These are phyloP conservation scores for Fusarium sp. DNA, from an alignment of 2,329 filamentous ascomycete genomes.

Conservation along the genomic window DNA sequence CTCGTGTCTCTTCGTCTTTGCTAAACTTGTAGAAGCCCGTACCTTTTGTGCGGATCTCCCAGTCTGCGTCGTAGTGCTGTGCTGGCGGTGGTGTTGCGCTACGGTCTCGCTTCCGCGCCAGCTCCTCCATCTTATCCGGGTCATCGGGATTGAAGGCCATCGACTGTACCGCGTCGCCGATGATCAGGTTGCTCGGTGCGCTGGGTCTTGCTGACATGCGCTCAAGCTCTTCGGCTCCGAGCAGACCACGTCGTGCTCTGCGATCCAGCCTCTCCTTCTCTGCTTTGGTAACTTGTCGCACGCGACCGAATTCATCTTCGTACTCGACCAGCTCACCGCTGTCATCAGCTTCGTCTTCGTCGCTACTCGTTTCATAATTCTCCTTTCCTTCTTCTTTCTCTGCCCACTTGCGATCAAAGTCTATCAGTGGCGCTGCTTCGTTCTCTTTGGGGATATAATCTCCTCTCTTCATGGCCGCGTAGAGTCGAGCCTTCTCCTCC, in stretches of 20 bases:
- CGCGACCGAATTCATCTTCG: constrained; percentile 91
- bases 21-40: constrained; percentile 93
- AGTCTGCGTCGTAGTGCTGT: constrained; percentile 84
- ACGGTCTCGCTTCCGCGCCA: constrained; percentile 81
- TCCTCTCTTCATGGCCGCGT: constrained; percentile 90
- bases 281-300: constrained; percentile 74
- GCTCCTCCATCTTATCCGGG: constrained; percentile 75
- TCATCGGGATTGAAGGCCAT: constrained; percentile 83
- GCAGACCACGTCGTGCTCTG: constrained; percentile 57
- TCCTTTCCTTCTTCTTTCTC: constrained; percentile 67
- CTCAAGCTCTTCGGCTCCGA: constrained; percentile 69
- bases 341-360: constrained; percentile 53
- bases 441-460: constrained; percentile 76
- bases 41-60: constrained; percentile 86
- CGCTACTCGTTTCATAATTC: constrained; percentile 64
- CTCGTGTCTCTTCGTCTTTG: constrained; percentile 72
- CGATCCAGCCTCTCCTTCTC: constrained; percentile 72
- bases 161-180: constrained; percentile 84
- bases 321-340: constrained; percentile 80
- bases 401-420: constrained; percentile 97
- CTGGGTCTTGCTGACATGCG: constrained; percentile 73
- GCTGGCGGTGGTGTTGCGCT: constrained; percentile 81
- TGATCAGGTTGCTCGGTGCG: constrained; percentile 77
- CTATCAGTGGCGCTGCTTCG: constrained; percentile 75
- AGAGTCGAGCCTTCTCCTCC: constrained; percentile 88